Evolutionary conservation across 306 rosid genomes (phyloP).

Genomic region (Trichosanthes truncata): DNA sequence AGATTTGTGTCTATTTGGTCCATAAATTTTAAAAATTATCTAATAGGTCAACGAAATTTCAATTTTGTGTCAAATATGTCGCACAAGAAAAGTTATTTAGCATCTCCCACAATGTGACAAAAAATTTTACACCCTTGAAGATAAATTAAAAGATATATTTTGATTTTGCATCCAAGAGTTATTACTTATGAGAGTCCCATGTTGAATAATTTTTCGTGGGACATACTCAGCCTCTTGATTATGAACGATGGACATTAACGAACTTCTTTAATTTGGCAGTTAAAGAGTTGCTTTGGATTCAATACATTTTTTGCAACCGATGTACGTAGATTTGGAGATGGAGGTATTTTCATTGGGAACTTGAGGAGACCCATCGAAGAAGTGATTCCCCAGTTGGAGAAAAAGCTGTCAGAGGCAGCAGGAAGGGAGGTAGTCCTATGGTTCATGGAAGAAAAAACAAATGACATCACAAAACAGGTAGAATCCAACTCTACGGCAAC

Average conservation of each 20-base stretch:
- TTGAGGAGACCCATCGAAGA: conserved; percentile 84
- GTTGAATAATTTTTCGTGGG: not conserved
- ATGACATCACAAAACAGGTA: conserved; percentile 85
- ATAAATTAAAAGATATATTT: too few relatives aligned
- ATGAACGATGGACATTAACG: not conserved
- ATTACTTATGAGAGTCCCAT: too few relatives aligned
- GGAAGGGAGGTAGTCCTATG: conserved; percentile 77
- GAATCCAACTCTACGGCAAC: not conserved
- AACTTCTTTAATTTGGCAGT: conserved; percentile 30
- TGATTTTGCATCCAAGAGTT: too few relatives aligned
- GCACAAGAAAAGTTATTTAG: not conserved
- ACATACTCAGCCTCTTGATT: not conserved
- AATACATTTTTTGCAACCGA: conserved; percentile 81
- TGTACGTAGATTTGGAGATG: conserved; percentile 93
- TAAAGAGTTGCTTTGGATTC: conserved; percentile 79
- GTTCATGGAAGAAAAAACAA: conserved; percentile 79
- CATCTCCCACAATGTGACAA: too few relatives aligned
- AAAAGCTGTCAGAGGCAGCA: conserved; percentile 70
- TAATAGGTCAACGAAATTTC: too few relatives aligned
- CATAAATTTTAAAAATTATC: too few relatives aligned
- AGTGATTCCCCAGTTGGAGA: conserved; percentile 75
- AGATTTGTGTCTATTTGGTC: too few relatives aligned
- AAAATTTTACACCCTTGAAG: too few relatives aligned
- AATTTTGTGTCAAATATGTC: too few relatives aligned
- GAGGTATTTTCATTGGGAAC: conserved; percentile 86